These are phyloP conservation scores for Colletotrichum eleusines DNA, from an alignment of 2,329 filamentous ascomycete species.

Conservation along the genomic window DNA sequence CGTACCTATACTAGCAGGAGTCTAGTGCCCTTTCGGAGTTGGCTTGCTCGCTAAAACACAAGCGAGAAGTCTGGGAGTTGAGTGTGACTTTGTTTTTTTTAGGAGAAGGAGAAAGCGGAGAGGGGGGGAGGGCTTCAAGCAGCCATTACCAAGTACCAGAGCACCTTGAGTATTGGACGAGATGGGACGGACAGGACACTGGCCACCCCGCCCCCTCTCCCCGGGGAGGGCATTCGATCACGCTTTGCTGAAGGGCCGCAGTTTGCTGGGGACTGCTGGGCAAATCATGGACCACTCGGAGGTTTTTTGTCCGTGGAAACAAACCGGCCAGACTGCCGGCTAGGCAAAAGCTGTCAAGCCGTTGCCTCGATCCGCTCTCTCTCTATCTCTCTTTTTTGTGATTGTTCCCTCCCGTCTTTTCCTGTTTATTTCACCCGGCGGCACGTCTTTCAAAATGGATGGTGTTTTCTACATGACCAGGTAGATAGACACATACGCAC, in stretches of 20 bases:
- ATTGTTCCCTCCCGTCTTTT: not conserved
- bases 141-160: not conserved
- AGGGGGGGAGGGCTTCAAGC: not conserved
- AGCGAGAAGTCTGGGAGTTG: slow-evolving; percentile 38
- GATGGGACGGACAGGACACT: slow-evolving; percentile 13
- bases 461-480: not conserved
- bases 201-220: not conserved
- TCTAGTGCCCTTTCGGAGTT: slow-evolving; percentile 19
- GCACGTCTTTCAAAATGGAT: not conserved
- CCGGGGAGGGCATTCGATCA: not conserved
- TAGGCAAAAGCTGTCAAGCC: slow-evolving; percentile 4
- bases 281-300: slow-evolving; percentile 17
- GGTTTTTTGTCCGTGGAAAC: slow-evolving; percentile 26
- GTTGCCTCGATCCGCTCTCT: not conserved
- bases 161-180: slow-evolving; percentile 2
- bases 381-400: not conserved
- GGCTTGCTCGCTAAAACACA: slow-evolving; percentile 36
- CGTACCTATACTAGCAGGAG: slow-evolving; percentile 36
- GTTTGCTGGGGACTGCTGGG: slow-evolving; percentile 7
- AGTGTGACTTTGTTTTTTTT: slow-evolving; percentile 26
- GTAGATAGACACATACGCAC: no score
- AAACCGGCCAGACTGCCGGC: not conserved
- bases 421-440: not conserved
- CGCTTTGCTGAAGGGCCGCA: slow-evolving; percentile 3
- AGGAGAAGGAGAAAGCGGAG: slow-evolving; percentile 1